phyloP scores from a whole-genome alignment of 1,139 yeast species.

The Maudiozyma humilis region DNA sequence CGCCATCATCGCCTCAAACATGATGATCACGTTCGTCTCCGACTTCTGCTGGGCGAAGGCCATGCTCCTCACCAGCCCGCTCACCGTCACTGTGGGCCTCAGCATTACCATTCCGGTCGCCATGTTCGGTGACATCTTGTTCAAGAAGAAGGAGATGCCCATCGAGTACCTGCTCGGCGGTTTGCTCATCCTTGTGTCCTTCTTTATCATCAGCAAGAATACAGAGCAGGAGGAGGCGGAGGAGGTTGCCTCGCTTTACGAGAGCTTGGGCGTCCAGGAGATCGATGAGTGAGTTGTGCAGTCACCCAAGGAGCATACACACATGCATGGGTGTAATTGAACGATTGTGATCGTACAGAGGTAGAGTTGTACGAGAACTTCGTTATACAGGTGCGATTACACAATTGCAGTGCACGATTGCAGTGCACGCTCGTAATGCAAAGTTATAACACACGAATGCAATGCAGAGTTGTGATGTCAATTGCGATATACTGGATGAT shows the following conservation, averaged over 20 bases:
- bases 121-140: constrained; percentile 77
- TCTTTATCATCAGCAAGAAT: constrained; percentile 71
- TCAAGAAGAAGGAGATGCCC: constrained; percentile 57
- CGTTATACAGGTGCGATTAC: too few relatives aligned
- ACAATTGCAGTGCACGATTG: too few relatives aligned
- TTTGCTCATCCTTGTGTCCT: constrained; percentile 65
- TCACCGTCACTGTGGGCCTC: constrained; percentile 90
- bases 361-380: too few relatives aligned
- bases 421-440: too few relatives aligned
- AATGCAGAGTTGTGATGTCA: too few relatives aligned
- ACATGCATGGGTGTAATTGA: too few relatives aligned
- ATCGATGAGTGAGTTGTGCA: too few relatives aligned
- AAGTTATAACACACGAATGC: too few relatives aligned
- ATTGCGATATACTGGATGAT: too few relatives aligned
- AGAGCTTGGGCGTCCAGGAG: too few relatives aligned
- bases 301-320: too few relatives aligned
- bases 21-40: constrained; percentile 69
- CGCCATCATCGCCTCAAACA: constrained; percentile 52
- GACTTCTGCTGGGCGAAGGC: constrained; percentile 97
- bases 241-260: not conserved
- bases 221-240: constrained; percentile 46
- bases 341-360: too few relatives aligned
- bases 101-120: constrained; percentile 92
- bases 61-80: constrained; percentile 82
- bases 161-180: constrained; percentile 72